phyloP scores from a whole-genome alignment of 148 eudicot genomes.

The Dianthus caryophyllus region DNA sequence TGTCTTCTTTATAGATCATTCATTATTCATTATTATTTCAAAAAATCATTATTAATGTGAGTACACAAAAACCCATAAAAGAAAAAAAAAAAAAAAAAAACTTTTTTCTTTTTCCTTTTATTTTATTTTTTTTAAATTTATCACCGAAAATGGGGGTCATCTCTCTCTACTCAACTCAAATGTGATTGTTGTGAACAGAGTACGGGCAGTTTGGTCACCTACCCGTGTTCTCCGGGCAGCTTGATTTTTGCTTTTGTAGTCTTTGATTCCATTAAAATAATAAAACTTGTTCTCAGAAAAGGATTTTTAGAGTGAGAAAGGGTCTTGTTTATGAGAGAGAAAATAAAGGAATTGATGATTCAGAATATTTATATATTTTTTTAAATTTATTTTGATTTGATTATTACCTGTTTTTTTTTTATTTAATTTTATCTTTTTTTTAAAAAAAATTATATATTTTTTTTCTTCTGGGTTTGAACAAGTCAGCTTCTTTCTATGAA shows the following conservation, averaged over 20 bases:
- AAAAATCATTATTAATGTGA: not conserved
- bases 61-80: not conserved
- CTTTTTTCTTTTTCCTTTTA: no score
- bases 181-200: constrained; percentile 31
- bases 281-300: not conserved
- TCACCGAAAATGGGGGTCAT: not conserved
- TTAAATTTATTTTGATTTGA: constrained; percentile 6
- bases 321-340: constrained; percentile 16
- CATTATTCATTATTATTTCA: no score
- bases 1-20: no score
- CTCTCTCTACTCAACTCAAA: constrained; percentile 15
- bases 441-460: not conserved
- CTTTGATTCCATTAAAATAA: constrained; percentile 50
- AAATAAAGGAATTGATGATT: constrained; percentile 11
- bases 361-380: no score
- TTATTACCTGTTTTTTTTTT: constrained; percentile 33
- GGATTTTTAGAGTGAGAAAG: constrained; percentile 24
- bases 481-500: constrained; percentile 34
- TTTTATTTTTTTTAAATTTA: no score
- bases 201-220: constrained; percentile 36
- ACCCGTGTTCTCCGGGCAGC: constrained; percentile 50
- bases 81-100: not conserved
- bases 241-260: constrained; percentile 32
- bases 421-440: not conserved
- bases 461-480: constrained; percentile 40